Evolutionary conservation across 495 filamentous ascomycete species (phyloP), one percentile per base, ranked within the genome.

Genomic region (Parathielavia hyrcaniae): DNA sequence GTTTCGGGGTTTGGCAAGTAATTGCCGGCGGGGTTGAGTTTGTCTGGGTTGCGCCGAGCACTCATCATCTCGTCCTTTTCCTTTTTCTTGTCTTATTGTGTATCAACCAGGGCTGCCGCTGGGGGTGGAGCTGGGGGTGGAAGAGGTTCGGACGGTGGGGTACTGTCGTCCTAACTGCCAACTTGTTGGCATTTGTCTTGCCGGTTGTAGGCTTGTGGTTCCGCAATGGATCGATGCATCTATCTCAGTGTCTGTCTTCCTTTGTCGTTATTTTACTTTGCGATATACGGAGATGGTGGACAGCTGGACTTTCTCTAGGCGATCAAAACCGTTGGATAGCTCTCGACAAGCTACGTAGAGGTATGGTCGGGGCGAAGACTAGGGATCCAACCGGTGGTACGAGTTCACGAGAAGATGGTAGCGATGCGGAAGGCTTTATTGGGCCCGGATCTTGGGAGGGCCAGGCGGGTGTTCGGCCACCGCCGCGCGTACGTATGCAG

Each of bases 181-280:
- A 44, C 41, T 44, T 44, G 41, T 4, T 44, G 41, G 41, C 41
- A 44, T 44, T 44, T 44, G 41, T 44, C 41, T 44, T 44, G 41
- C n/a, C 41, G 41, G 41, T 19, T 19, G 41, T 22, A 2, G 41
- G 7, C 41, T 6, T 20, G n/a, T 44, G 4, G n/a, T 11, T 44
- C 19, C 7, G 41, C 17, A 44, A 17, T 44, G 11, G 17, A 20
- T 44, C 3, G 41, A 5, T 44, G 19, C 41, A 20, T 44, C 41
- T 44, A 8, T 44, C 41, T 44, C 41, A 44, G 17, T 44, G n/a
- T 44, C 20, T 44, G 41, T 44, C 41, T 44, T 20, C n/a, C 19
- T 19, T 22, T 11, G 41, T 44, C 17, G 41, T 44, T 44, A 11
- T 44, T 44, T 44, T 44, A 22, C 19, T 44, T 44, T 19, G 17